Evolutionary conservation across 1,284 basidiomycete genomes (phyloP).

Genomic region (Microbotryum silenes-acaulis): DNA sequence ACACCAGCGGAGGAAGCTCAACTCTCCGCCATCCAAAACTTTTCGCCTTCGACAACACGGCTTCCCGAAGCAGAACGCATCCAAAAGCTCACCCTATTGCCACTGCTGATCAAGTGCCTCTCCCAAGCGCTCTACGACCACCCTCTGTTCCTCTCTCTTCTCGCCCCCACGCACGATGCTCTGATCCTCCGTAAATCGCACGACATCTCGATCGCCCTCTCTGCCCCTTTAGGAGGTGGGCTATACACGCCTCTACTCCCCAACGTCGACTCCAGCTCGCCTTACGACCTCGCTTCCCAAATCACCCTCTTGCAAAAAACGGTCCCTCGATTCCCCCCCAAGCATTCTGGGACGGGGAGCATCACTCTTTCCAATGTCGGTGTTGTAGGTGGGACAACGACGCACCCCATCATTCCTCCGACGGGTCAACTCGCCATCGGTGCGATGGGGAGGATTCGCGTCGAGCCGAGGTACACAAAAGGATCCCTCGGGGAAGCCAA

Average conservation of each 20-base stretch:
- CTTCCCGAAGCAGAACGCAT: slow-evolving; percentile 45
- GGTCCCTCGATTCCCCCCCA: slow-evolving; percentile 53
- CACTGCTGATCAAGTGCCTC: slow-evolving; percentile 77
- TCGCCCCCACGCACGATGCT: slow-evolving; percentile 41
- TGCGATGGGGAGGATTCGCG: slow-evolving; percentile 64
- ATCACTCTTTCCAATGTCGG: slow-evolving; percentile 83
- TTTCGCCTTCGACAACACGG: not conserved
- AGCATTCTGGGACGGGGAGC: slow-evolving; percentile 65
- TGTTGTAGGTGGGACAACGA: slow-evolving; percentile 64
- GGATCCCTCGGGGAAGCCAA: slow-evolving; percentile 3
- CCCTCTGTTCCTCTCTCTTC: slow-evolving; percentile 56
- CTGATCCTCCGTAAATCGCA: slow-evolving; percentile 52
- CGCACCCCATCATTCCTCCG: slow-evolving; percentile 71
- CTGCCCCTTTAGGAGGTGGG: slow-evolving; percentile 57
- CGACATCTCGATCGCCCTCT: slow-evolving; percentile 67
- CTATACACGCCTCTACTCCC: slow-evolving; percentile 77
- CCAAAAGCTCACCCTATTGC: slow-evolving; percentile 68
- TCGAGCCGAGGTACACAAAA: slow-evolving; percentile 25
- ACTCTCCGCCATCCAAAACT: slow-evolving; percentile 2
- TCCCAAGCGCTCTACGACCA: slow-evolving; percentile 71
- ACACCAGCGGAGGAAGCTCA: slow-evolving; percentile 2
- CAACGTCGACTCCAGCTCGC: slow-evolving; percentile 52
- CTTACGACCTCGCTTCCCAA: slow-evolving; percentile 59
- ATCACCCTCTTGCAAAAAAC: slow-evolving; percentile 52
- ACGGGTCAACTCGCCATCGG: slow-evolving; percentile 87